Evolutionary conservation across 352 stramenopile species (phyloP), one percentile per base, ranked within the genome.

Genomic region (Pythium aphanidermatum): DNA sequence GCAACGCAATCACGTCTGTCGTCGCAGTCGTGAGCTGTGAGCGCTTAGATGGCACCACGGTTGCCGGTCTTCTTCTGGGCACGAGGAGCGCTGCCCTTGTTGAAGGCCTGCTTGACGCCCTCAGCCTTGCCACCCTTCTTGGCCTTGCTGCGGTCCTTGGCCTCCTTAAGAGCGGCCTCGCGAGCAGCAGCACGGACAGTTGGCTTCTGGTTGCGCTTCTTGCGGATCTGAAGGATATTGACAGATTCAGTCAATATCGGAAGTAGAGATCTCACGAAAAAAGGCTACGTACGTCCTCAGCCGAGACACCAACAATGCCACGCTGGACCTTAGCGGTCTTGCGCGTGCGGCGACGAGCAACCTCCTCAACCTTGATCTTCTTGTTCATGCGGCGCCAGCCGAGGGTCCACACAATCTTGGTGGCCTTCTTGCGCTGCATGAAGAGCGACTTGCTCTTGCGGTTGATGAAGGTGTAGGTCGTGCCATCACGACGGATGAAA

Each of bases 351-450:
- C 83, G 79, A 63, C 82, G 78, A 20, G 71, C 36, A 36, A 88
- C 47, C 59, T 95, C 83, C 67, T 95, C 83, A 37, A 92, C 77
- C 65, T 98, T 96, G 66, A 97, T 95, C 89, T 99, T 99, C 87
- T 99, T 99, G 93, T 99, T 97, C 73, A 98, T 95, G 65, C 94
- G 92, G 67, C 96, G 91, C 96, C 96, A 99, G 52, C 73, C 78
- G 52, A 89, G 81, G 50, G 97, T 99, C 97, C 97, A 99, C 51
- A 97, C 91, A 55, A 99, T 96, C 79, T 99, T 99, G 43, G 96
- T 97, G 31, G 97, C 90, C 85, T 99, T 99, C 86, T 99, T 99
- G 65, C 95, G 84, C 81, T 99, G 96, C 65, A 98, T 63, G 62
- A 98, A 98, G 39, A 99, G 82, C 60, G 86, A 98, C 83, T 97